phyloP scores from a whole-genome alignment of 1,139 yeast genomes.

The Hyphopichia buzzinii region DNA sequence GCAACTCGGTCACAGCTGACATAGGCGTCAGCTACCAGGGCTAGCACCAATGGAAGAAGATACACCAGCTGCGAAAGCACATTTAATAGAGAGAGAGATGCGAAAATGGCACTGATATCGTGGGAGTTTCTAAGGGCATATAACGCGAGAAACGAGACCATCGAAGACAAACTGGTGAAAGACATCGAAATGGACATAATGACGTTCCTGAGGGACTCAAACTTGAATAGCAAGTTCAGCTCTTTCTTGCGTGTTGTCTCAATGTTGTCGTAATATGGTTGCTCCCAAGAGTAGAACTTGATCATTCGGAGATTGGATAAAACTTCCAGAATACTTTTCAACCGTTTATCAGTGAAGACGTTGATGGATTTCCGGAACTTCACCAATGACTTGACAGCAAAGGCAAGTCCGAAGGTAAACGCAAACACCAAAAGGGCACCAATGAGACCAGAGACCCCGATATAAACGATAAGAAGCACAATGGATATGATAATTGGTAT shows the following conservation, averaged over 20 bases:
- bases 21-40: conserved; percentile 67
- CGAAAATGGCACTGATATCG: conserved; percentile 71
- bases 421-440: conserved; percentile 51
- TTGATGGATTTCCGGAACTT: conserved; percentile 26
- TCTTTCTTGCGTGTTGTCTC: conserved; percentile 8
- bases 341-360: conserved; percentile 52
- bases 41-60: conserved; percentile 69
- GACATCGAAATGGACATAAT: conserved; percentile 12
- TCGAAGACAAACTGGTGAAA: conserved; percentile 11
- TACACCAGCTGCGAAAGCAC: conserved; percentile 51
- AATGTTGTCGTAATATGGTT: conserved; percentile 12
- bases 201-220: conserved; percentile 12
- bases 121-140: conserved; percentile 27
- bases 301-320: conserved; percentile 59
- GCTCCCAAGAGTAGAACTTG: conserved; percentile 48
- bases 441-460: conserved; percentile 68
- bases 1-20: conserved; percentile 63
- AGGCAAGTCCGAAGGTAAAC: conserved; percentile 14
- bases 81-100: conserved; percentile 76
- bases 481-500: conserved; percentile 53
- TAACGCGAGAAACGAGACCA: conserved; percentile 13
- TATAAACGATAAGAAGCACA: conserved; percentile 58
- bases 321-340: conserved; percentile 56
- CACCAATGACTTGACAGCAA: conserved; percentile 9
- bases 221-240: conserved; percentile 9